Evolutionary conservation across 352 stramenopile genomes (phyloP), one percentile per base, ranked within the genome.

Genomic region (Phytophthora agathidicida): DNA sequence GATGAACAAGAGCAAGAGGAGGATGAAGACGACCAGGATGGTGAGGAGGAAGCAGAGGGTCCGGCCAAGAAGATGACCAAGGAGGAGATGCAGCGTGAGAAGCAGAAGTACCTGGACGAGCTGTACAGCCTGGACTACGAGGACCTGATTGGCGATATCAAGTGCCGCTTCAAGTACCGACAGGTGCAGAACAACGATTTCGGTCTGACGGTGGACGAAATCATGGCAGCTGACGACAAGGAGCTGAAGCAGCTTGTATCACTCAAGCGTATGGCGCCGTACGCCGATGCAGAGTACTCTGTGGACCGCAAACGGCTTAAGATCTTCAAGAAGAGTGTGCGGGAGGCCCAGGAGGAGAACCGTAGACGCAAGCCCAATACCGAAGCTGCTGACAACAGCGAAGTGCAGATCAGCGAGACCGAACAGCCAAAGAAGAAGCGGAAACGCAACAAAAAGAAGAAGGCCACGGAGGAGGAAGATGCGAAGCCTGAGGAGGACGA

Each of bases 101-200:
- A 96, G 73, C 72, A 96, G 51, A 94, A 98, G 60, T 94, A 97
- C 56, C 73, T 98, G 52, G 94, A 99, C 42, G 96, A 99, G 60
- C 75, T 99, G 7, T 99, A 99, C 72, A 92, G 97, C 36, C 79
- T 99, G 20, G 98, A 99, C 73, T 99, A 99, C 65, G 98, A 99
- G 73, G 97, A 99, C 62, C 88, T 99, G 33, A 98, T 99, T 59
- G 97, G 92, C 17, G 96, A 98, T 59, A 86, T 99, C 65, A 96
- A 97, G 42, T 99, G 94, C 38, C 87, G 97, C 19, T 99, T 99
- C 81, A 99, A 99, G 69, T 99, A 99, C 76, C 85, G 89, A 8
- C 70, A 93, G 39, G 98, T 99, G 4, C 78, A 89, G 39, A 75
- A 82, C 22, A 98, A 99, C 54, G 92, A 93, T 64, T 99, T 98